Conservation (phyloP, 768 basidiomycete species). For the Pleurotus cornucopiae region DNA sequence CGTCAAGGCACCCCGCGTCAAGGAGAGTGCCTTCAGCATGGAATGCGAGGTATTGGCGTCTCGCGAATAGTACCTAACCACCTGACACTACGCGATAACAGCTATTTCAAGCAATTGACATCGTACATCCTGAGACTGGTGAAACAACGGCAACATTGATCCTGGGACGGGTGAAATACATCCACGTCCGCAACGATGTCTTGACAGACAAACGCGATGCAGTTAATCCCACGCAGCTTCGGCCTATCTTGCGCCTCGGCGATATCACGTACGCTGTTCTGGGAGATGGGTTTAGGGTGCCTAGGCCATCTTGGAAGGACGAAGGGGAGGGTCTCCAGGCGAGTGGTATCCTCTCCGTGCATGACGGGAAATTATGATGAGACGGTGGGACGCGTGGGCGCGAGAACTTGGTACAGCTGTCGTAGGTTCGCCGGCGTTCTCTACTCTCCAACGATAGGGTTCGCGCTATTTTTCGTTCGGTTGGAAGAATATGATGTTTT, state of each 20-base stretch:
- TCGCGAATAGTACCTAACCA: slow-evolving; percentile 11
- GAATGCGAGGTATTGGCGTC: slow-evolving; percentile 46
- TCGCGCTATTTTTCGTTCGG: too few relatives aligned
- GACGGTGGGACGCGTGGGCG: too few relatives aligned
- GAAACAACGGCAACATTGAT: slow-evolving; percentile 37
- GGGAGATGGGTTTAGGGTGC: slow-evolving; percentile 51
- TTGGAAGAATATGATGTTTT: too few relatives aligned
- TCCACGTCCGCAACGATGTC: slow-evolving; percentile 56
- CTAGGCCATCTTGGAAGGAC: slow-evolving; percentile 46
- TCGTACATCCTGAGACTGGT: slow-evolving; percentile 34
- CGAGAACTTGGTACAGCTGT: too few relatives aligned
- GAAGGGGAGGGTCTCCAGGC: slow-evolving; percentile 49
- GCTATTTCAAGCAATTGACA: slow-evolving; percentile 39
- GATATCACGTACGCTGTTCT: slow-evolving; percentile 42
- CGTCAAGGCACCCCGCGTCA: slow-evolving; percentile 51
- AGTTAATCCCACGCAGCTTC: slow-evolving; percentile 45
- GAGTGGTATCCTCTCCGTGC: slow-evolving; percentile 31
- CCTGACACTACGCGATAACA: slow-evolving; percentile 20
- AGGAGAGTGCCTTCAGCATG: slow-evolving; percentile 60
- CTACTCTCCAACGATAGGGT: too few relatives aligned
- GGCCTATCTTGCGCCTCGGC: slow-evolving; percentile 48
- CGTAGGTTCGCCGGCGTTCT: too few relatives aligned
- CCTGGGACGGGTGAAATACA: slow-evolving; percentile 49
- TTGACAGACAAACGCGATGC: slow-evolving; percentile 31
- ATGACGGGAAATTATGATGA: background rate